Base-by-base conservation (phyloP, 2,329 filamentous ascomycete genomes). In the Claviceps africana region DNA sequence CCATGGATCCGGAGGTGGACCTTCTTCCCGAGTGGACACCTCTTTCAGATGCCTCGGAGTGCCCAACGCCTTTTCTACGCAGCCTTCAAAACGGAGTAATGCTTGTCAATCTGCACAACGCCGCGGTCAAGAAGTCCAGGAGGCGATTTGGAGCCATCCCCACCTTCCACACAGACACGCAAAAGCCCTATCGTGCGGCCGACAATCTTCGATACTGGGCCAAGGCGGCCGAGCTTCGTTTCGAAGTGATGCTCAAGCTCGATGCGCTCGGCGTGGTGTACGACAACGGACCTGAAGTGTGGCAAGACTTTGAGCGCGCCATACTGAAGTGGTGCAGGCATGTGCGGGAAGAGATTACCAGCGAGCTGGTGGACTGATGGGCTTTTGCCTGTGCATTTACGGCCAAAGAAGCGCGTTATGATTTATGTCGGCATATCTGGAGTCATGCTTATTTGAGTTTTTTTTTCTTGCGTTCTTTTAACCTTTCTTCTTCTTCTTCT, bases 201-300 rank as follows among this genome's bases (percentile, higher is more conserved):
- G 93, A 98, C 60, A 98, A 98, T 65, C 75, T 98, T 56, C 81
- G 89, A 42, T 98, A 86, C 73, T 98, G 93, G 91, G 79, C 86
- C 68, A 98, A 98, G 72, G 93, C 91, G 1, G 89, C 90, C 8
- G 90, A 98, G 70, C 75, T 97, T 54, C 82, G 93, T 52, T 98
- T 91, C 83, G 93, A 97, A 68, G 79, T 90, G 40, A 78, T 86
- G 59, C 74, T 97, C 50, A 80, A 84, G 56, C 76, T 95, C 51
- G 88, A 96, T 62, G 88, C 91, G 22, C 83, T 94, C 68, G 88
- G 85, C 30, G 78, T 96, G 8, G 90, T 95, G 22, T 85, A 90
- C 63, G 84, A 83, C 62, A 83, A 76, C 54, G 75, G 79, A 48
- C 76, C 76, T 1, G 75, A 80, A 51, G 81, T 82, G 13, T 96